Evolutionary conservation across 192 early-diverging fungal genomes (phyloP), one percentile per base, ranked within the genome.

Genomic region (Podila clonocystis): DNA sequence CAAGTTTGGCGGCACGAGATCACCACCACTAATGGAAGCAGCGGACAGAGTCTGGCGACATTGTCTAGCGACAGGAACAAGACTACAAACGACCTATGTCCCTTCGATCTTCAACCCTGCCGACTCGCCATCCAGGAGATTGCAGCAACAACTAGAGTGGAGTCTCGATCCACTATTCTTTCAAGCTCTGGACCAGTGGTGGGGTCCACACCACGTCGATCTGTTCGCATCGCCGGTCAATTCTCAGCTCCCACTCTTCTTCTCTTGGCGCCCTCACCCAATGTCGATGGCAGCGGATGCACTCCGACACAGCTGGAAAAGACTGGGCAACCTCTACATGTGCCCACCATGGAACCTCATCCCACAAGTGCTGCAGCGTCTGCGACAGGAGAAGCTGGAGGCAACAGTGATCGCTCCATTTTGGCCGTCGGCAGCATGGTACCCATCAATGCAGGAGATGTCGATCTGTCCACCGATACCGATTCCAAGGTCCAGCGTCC

Each of bases 21-120:
- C 64, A 31, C 58, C 67, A 65, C 45, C 22, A 17, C 17, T 63
- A 52, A 72, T 64, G 70, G 33, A 48, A 24, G 12, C 28, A 17
- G 50, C 52, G 29, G 63, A 64, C 50, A 58, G 15, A 17, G 13
- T 73, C 0, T 66, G 63, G 57, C 41, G 29, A 9, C 58, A 50
- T 26, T 66, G 72, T 11, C 41, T 72, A 12, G 41, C 60, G 4
- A 72, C 55, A 7, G 64, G 58, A 0, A 76, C 74, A 20, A 57
- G 74, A 52, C 62, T 76, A 11, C n/a, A 29, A 20, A 68, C 63
- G 20, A 76, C 67, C 15, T 65, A 76, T 22, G 63, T 76, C 1
- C 68, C 74, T 17, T 76, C 74, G n/a, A 45, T 33, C 11, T 76
- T 76, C 74, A 76, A 76, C 41, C 74, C 67, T 9, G 71, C 82